Evolutionary conservation across 805 yeast species (phyloP).

Genomic region (Lipomyces spencermartinsiae): DNA sequence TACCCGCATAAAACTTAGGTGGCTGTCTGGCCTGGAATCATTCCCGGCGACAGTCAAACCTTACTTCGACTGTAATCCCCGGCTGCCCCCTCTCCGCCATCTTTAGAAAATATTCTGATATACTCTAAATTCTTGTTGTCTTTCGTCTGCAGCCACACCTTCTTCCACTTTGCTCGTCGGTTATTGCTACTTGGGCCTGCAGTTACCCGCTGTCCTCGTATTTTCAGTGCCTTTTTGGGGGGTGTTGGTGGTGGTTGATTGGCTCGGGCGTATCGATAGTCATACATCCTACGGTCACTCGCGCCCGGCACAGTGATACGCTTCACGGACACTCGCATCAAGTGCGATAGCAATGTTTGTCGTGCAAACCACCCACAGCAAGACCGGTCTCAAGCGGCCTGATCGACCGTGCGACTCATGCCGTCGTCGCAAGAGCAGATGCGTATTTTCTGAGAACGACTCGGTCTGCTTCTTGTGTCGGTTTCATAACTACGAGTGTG

Average conservation of each 20-base stretch:
- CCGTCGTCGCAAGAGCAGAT: slow-evolving; percentile 37
- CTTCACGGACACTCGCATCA: neutral
- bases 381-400: slow-evolving; percentile 38
- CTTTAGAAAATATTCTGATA: neutral
- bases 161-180: neutral
- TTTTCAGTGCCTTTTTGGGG: neutral
- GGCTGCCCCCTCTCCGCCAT: neutral
- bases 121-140: neutral
- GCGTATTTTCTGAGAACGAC: slow-evolving; percentile 39
- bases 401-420: slow-evolving; percentile 40
- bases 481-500: slow-evolving; percentile 39
- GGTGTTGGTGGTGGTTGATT: neutral
- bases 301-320: neutral
- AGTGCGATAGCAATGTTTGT: slow-evolving; percentile 27
- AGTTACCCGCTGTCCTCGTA: neutral
- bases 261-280: neutral
- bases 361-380: slow-evolving; percentile 38
- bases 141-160: neutral
- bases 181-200: neutral
- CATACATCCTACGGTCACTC: neutral
- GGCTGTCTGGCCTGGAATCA: neutral
- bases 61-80: neutral
- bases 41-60: neutral
- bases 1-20: neutral
- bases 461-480: slow-evolving; percentile 37